Base-by-base conservation (phyloP, 495 filamentous ascomycete genomes). In the Penicillium ucsense region DNA sequence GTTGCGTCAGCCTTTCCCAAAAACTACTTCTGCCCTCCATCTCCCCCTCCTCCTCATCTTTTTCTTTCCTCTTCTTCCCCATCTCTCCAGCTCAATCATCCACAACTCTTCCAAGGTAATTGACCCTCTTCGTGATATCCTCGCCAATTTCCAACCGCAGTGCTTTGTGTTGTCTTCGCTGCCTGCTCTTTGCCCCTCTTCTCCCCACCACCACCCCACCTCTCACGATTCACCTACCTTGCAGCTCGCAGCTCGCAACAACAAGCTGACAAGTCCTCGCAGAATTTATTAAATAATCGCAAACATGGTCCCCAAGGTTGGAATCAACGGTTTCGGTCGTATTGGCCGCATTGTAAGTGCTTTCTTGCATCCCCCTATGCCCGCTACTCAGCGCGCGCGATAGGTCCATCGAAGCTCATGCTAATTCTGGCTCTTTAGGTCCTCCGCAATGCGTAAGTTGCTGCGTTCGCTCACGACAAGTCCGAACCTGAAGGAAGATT, bases 321-420 rank as follows among this genome's bases (percentile, higher is more conserved):
- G 89, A 61, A 95, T 95, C 81, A 98, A 96, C 82, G 92, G 92
- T 70, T 98, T 98, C 78, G 92, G 92, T 77, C 91, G 92, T 72
- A 98, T 98, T 72, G 92, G 92, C 55, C 85, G 92, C 70, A 95
- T 98, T 69, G 94, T 89, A 63, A 71, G 74, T 39, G 20, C 31
- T 49, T 12, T 10, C 39, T 7, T 6, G 3, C 3, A 7, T 8
- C 11, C 8, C 41, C 34, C 38, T 20, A 5, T 38, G 31, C 34
- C 30, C 42, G 32, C 3, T 8, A 5, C 40, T 31, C 11, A 10
- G 6, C 34, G 34, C 30, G 29, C 10, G 8, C 10, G 12, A 6
- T 29, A 31, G 41, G n/a, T 8, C 41, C 31, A 33, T 39, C 32
- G 8, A 8, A 28, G 11, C 8, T 48, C 27, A 34, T 31, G 38